Evolutionary conservation across 1,139 yeast species (phyloP), one percentile per base, ranked within the genome.

Genomic region (Sugiyamaella neomexicana): DNA sequence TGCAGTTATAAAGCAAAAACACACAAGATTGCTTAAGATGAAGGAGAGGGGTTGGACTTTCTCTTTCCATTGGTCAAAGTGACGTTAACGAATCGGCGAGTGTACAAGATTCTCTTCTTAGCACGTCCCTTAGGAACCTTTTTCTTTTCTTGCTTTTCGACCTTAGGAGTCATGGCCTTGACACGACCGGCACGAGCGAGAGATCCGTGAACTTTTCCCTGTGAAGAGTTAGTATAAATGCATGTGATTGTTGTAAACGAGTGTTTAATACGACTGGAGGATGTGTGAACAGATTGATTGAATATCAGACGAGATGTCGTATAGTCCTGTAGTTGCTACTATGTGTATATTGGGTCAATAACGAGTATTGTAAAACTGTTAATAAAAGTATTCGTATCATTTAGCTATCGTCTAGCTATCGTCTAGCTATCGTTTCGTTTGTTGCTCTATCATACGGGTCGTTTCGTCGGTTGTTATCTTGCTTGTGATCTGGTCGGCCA

Each of bases 171-270:
- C 81, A 85, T 90, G 78, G 98, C 91, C 84, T 91, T 93, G 81
- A 93, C 99, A 83, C 93, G 91, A 89, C 99, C 99, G 83, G 99
- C 99, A 90, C 98, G 97, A 84, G 99, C 96, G 86, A 93, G 88
- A 81, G 97, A 90, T 81, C 99, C 99, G 97, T 93, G 95, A 82
- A 87, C 95, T 85, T 88, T 88, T 83, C 90, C 95, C 93, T 83
- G 50, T 46, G 44, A 7, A 39, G 23, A n/a, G 46, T 40, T 31
- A 46, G 38, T 42, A 44, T 44, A n/a, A 39, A n/a, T 16, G n/a
- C n/a, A n/a, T n/a, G n/a, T n/a, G n/a, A n/a, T n/a, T n/a, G n/a
- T n/a, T n/a, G n/a, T n/a, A n/a, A n/a, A n/a, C n/a, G n/a, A 20
- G 25, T 20, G 25, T 3, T 20, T 20, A 20, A 20, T 20, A 48